phyloP scores from a whole-genome alignment of 2,329 filamentous ascomycete species.

The Lecanosticta acicola region DNA sequence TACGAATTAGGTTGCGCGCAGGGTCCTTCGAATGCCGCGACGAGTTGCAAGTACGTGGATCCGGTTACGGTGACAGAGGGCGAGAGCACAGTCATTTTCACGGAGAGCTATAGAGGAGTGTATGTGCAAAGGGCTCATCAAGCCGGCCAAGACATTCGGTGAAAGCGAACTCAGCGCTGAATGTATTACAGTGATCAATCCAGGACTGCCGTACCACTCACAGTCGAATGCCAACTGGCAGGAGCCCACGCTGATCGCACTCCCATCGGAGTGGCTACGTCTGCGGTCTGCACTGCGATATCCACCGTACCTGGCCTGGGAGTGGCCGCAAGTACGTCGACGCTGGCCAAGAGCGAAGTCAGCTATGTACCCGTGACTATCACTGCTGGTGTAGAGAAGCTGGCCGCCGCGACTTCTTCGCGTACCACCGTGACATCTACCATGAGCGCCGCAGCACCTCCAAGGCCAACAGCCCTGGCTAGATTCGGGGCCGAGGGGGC shows the following conservation, averaged over 20 bases:
- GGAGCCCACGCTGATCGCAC: constrained; percentile 21
- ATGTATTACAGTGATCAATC: constrained; percentile 3
- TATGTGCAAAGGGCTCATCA: no score
- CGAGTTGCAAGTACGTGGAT: constrained; percentile 19
- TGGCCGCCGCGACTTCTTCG: constrained; percentile 12
- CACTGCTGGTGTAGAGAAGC: constrained; percentile 25
- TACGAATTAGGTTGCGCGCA: not conserved
- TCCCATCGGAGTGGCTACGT: constrained; percentile 17
- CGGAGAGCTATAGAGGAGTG: no score
- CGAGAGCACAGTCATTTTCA: constrained; percentile 23
- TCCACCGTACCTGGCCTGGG: constrained; percentile 23
- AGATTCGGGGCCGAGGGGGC: constrained; percentile 7
- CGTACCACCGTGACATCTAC: constrained; percentile 9
- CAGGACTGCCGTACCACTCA: constrained; percentile 6
- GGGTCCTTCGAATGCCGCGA: not conserved
- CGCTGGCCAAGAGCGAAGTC: constrained; percentile 26
- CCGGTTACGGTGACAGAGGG: constrained; percentile 29
- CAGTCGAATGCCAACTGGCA: constrained; percentile 22
- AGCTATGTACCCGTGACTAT: constrained; percentile 26
- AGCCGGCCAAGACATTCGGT: no score
- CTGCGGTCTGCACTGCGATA: constrained; percentile 22
- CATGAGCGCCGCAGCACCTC: constrained; percentile 4
- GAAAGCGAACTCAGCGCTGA: no score
- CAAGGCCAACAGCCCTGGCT: constrained; percentile 10
- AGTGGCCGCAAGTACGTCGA: constrained; percentile 24